These are phyloP conservation scores for Hypoxylon sp. DNA, from an alignment of 2,329 filamentous ascomycete species.

Conservation along the genomic window DNA sequence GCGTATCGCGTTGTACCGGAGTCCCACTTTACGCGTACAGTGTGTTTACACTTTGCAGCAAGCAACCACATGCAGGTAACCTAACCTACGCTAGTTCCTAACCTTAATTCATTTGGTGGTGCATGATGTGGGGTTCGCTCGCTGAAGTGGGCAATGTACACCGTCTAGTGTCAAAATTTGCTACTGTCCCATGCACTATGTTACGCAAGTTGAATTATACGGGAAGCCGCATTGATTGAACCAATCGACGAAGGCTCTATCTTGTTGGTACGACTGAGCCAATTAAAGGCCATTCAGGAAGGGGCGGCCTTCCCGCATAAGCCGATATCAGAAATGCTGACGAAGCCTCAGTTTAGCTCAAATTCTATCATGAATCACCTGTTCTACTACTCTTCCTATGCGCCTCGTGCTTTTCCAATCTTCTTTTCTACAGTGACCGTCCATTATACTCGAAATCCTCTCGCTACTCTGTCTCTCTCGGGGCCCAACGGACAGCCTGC, in stretches of 20 bases:
- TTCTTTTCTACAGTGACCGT: not conserved
- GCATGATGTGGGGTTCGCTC: not conserved
- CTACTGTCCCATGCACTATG: not conserved
- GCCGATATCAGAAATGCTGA: not conserved
- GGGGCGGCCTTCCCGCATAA: not conserved
- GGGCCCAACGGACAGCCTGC: not conserved
- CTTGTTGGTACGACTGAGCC: not conserved
- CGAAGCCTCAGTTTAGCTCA: too few relatives aligned
- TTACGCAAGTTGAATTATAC: too few relatives aligned
- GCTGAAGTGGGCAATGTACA: not conserved
- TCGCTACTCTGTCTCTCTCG: not conserved
- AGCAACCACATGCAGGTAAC: too few relatives aligned
- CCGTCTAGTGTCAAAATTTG: not conserved
- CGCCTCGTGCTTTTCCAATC: not conserved
- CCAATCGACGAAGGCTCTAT: not conserved
- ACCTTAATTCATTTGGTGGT: too few relatives aligned
- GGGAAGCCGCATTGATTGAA: not conserved
- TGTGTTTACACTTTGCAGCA: conserved; percentile 3
- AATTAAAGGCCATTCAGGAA: too few relatives aligned
- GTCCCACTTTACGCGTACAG: conserved; percentile 34
- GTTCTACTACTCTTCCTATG: not conserved
- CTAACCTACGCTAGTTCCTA: too few relatives aligned
- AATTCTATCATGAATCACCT: not conserved
- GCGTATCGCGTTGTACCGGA: conserved; percentile 22
- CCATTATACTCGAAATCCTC: not conserved